A percentile compares a stretch with the other conserved stretches of the same genome.
phyloP scores from a whole-genome alignment of 1,139 yeast species.

The Saccharomycopsis crataegensis region DNA sequence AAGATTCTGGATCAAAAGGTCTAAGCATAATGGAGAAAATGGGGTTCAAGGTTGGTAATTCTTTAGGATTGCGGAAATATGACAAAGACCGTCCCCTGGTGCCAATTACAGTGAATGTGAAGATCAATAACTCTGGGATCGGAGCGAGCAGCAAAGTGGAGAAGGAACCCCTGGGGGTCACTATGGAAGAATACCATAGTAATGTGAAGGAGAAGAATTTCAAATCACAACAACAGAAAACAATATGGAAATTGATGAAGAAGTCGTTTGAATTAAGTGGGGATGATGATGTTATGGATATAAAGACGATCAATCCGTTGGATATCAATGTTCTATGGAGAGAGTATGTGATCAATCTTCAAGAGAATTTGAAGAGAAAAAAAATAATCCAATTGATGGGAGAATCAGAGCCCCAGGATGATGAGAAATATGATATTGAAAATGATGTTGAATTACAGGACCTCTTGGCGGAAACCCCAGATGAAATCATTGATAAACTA shows the following conservation, averaged over 20 bases:
- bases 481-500: slow-evolving; percentile 28
- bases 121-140: slow-evolving; percentile 20
- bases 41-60: slow-evolving; percentile 45
- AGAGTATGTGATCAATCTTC: slow-evolving; percentile 24
- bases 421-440: slow-evolving; percentile 19
- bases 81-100: slow-evolving; percentile 19
- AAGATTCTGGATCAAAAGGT: slow-evolving; percentile 32
- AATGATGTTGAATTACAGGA: slow-evolving; percentile 29
- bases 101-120: slow-evolving; percentile 26
- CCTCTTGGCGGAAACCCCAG: slow-evolving; percentile 25
- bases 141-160: slow-evolving; percentile 16
- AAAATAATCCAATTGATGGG: slow-evolving; percentile 1
- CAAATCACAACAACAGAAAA: slow-evolving; percentile 18
- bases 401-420: slow-evolving; percentile 1
- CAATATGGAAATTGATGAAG: slow-evolving; percentile 5
- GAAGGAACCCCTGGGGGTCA: slow-evolving; percentile 17
- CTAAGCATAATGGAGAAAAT: slow-evolving; percentile 46
- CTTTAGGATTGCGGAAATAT: slow-evolving; percentile 31
- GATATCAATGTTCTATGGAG: slow-evolving; percentile 33
- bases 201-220: slow-evolving; percentile 22
- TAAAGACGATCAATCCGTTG: slow-evolving; percentile 24
- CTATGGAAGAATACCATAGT: slow-evolving; percentile 22
- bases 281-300: slow-evolving; percentile 24
- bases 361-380: slow-evolving; percentile 12
- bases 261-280: slow-evolving; percentile 28